Evolutionary conservation across 2,329 filamentous ascomycete species (phyloP).

Genomic region (Coniella vitis): DNA sequence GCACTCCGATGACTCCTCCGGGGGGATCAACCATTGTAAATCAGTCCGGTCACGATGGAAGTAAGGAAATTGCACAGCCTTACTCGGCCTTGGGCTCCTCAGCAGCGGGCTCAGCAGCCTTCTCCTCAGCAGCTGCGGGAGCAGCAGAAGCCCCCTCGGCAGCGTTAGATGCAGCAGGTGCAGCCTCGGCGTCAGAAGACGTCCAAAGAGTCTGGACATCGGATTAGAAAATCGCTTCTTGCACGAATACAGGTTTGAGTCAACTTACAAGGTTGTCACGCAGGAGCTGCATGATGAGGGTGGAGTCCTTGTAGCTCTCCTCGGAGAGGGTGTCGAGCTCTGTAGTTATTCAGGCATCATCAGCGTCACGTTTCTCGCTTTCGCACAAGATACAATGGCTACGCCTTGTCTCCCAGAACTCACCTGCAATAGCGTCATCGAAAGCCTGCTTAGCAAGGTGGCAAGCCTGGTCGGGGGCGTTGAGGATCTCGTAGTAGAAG

Average conservation of each 20-base stretch:
- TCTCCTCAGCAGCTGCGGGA: conserved; percentile 40
- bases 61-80: conserved; percentile 29
- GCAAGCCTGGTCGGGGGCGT: conserved; percentile 96
- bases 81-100: conserved; percentile 68
- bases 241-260: neutral
- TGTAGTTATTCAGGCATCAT: conserved; percentile 27
- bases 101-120: conserved; percentile 44
- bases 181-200: conserved; percentile 90
- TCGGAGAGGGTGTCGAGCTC: conserved; percentile 95
- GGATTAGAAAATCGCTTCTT: conserved; percentile 23
- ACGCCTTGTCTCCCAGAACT: conserved; percentile 9
- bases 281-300: conserved; percentile 97
- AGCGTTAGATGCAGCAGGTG: conserved; percentile 42
- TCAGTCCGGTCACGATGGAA: conserved; percentile 34
- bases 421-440: conserved; percentile 86
- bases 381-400: neutral
- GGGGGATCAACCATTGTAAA: conserved; percentile 37
- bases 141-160: conserved; percentile 40
- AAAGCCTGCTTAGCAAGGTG: conserved; percentile 95
- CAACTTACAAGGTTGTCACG: conserved; percentile 84
- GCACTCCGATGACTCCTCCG: conserved; percentile 55
- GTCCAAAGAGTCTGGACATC: conserved; percentile 85
- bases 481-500: conserved; percentile 99
- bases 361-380: conserved; percentile 1
- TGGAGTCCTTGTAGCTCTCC: conserved; percentile 99